phyloP scores from a whole-genome alignment of 176 grass and related monocot species.

The barley (Hordeum vulgare) region MorexV3_pseudomolecules_assembly NC_058524.1:471647716-471648215 shows the following conservation, averaged over 20 bases:
- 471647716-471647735: constrained; percentile 81
- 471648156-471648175: constrained; percentile 16
- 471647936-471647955: constrained; percentile 19
- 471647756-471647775: constrained; percentile 81
- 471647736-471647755: constrained; percentile 90
- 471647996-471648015: constrained; percentile 80
- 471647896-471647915: constrained; percentile 9
- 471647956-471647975: not conserved
- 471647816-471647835: constrained; percentile 23
- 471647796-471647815: constrained; percentile 52
- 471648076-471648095: constrained; percentile 42
- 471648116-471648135: constrained; percentile 33
- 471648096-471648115: constrained; percentile 32
- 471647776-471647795: constrained; percentile 54
- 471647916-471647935: constrained; percentile 27
- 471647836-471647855: constrained; percentile 40
- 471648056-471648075: constrained; percentile 30
- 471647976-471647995: constrained; percentile 74
- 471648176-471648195: not conserved
- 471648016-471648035: constrained; percentile 63
- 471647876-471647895: constrained; percentile 21
- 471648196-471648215: constrained; percentile 23
- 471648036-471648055: constrained; percentile 41
- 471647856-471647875: constrained; percentile 1
- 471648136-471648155: constrained; percentile 36